These are phyloP conservation scores for Hydrangea macrophylla DNA, from an alignment of 148 eudicot genomes.

Conservation along the genomic window DNA sequence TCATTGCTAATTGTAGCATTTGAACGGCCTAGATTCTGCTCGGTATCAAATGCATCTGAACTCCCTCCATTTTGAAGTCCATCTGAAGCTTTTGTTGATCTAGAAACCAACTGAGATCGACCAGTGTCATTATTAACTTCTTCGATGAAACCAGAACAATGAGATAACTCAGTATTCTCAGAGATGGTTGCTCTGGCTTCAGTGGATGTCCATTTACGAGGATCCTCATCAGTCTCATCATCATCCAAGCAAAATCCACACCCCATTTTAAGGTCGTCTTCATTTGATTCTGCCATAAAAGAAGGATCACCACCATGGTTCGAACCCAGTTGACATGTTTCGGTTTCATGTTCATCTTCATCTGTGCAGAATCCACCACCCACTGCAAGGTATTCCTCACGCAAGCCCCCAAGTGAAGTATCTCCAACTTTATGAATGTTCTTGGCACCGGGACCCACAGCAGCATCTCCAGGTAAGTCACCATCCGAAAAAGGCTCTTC, in stretches of 20 bases:
- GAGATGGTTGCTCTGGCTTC: not conserved
- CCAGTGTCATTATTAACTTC: slow-evolving; percentile 13
- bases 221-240: slow-evolving; percentile 30
- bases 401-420: slow-evolving; percentile 14
- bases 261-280: slow-evolving; percentile 55
- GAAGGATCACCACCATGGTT: slow-evolving; percentile 20
- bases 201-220: slow-evolving; percentile 14
- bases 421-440: slow-evolving; percentile 16
- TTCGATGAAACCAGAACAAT: not conserved
- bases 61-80: slow-evolving; percentile 4
- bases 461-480: slow-evolving; percentile 11
- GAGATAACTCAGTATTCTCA: slow-evolving; percentile 11
- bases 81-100: slow-evolving; percentile 7
- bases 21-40: slow-evolving; percentile 17
- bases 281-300: slow-evolving; percentile 20
- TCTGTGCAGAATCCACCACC: slow-evolving; percentile 47
- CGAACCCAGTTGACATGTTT: slow-evolving; percentile 8
- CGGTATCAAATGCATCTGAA: slow-evolving; percentile 2
- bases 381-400: slow-evolving; percentile 27
- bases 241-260: slow-evolving; percentile 82
- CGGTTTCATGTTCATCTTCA: slow-evolving; percentile 33
- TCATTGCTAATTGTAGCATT: slow-evolving; percentile 8
- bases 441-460: slow-evolving; percentile 8
- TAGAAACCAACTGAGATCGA: not conserved
- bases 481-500: slow-evolving; percentile 17